Base-by-base conservation (phyloP, 1,284 basidiomycete genomes). In the Papiliotrema terrestris region DNA sequence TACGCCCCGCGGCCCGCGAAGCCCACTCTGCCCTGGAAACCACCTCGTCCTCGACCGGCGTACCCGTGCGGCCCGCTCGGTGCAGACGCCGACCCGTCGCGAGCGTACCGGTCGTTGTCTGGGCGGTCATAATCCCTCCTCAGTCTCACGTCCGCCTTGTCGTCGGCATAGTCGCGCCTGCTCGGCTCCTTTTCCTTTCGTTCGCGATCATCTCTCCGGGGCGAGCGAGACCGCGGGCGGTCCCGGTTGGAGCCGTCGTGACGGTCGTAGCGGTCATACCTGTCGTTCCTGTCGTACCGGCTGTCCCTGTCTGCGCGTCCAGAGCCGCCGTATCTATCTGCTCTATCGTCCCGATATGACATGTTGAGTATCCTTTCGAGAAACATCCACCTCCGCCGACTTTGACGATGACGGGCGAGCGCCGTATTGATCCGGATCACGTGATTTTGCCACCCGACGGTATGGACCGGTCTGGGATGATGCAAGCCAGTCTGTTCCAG, bases 291-390 rank as follows among this genome's bases (percentile, higher is more conserved):
- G n/a, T 57, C 55, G 35, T 57, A 49, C 35, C 52, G 36, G 14
- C 49, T 49, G 17, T 42, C 26, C 78, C 78, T 29, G 20, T 48
- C 43, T 19, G 29, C 11, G 11, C 29, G 29, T 11, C 29, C 29
- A 32, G 29, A 32, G 29, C 51, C 14, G 32, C 53, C 49, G 43
- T 51, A 39, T 11, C 57, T 35, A 22, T 52, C 53, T n/a, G 39
- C 51, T 26, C 44, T 35, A n/a, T 37, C 48, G 19, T 52, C 36
- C 5, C 57, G 35, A 8, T 55, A 52, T 36, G 56, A 49, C 41
- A 35, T 51, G 49, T 44, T 45, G 48, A 51, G 43, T 49, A 44
- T 47, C 46, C 41, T 36, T 49, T 14, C 23, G 20, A 42, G 25
- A 45, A 22, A 8, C 49, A 17, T 6, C 46, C 49, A 11, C 8